Percentiles rank a stretch among this genome's conserved stretches.
These are phyloP conservation scores for Solanum hybrid DNA, from an alignment of 305 asterid genomes.

Conservation along the genomic window DNA sequence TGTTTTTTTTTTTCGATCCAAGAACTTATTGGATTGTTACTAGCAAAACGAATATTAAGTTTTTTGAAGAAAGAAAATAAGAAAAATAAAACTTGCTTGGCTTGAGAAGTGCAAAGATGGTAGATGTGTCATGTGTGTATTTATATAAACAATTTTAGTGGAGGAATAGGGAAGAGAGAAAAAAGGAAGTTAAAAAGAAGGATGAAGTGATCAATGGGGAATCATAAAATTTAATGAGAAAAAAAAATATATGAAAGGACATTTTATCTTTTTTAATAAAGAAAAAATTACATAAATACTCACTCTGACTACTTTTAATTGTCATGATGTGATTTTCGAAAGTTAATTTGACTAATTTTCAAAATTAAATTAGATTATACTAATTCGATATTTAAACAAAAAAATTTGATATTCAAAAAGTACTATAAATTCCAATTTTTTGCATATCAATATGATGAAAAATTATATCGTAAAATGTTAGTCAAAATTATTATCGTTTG, in stretches of 20 bases:
- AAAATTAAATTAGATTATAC: too few species aligned
- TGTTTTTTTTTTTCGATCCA: background rate
- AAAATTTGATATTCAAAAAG: too few species aligned
- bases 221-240: background rate
- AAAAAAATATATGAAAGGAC: background rate
- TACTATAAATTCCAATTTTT: too few species aligned
- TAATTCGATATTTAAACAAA: too few species aligned
- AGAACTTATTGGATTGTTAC: background rate
- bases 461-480: too few species aligned
- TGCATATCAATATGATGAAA: too few species aligned
- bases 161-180: background rate
- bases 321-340: fast-evolving
- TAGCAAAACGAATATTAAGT: background rate
- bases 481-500: background rate
- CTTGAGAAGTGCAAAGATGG: background rate
- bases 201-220: background rate
- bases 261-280: background rate
- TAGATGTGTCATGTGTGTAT: background rate
- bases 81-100: background rate
- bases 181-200: background rate
- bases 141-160: background rate
- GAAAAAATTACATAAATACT: too few species aligned
- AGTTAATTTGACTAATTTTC: too few species aligned
- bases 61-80: background rate
- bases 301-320: too few species aligned